Percentiles rank a stretch among this genome's conserved stretches.
Evolutionary conservation across 257 asterid genomes (phyloP).

Genomic region (Thymus quinquecostatus): DNA sequence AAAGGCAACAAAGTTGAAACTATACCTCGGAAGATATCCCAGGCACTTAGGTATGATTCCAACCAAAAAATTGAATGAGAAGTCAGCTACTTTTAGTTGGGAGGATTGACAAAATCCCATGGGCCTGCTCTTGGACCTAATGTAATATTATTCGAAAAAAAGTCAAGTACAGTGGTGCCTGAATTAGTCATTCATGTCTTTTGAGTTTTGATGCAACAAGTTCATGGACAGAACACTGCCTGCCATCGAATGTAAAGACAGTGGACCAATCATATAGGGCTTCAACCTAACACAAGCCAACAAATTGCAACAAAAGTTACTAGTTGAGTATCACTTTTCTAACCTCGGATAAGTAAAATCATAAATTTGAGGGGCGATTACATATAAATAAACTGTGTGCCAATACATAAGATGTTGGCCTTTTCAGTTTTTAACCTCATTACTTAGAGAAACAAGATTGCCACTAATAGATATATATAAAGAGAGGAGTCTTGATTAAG

Average conservation of each 20-base stretch:
- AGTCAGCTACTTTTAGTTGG: slow-evolving; percentile 72
- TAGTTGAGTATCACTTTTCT: slow-evolving; percentile 9
- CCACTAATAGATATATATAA: background rate
- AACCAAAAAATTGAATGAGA: slow-evolving; percentile 77
- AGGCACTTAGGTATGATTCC: slow-evolving; percentile 83
- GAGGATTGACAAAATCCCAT: slow-evolving; percentile 65
- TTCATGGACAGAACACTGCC: slow-evolving; percentile 5
- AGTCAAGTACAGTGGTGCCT: background rate
- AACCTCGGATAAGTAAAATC: background rate
- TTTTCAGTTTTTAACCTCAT: background rate
- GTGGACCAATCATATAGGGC: slow-evolving; percentile 15
- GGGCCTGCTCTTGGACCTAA: slow-evolving; percentile 52
- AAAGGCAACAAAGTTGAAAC: slow-evolving; percentile 16
- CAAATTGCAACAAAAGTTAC: background rate
- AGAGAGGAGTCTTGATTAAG: background rate
- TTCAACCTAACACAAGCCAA: background rate
- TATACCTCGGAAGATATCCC: slow-evolving; percentile 72
- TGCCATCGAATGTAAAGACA: background rate
- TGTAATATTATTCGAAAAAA: slow-evolving; percentile 12
- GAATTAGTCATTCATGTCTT: background rate
- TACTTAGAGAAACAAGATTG: background rate
- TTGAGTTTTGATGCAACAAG: background rate
- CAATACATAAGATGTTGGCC: background rate
- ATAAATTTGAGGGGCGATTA: too few species aligned
- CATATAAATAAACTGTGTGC: too few species aligned